phyloP scores from a whole-genome alignment of 192 early-diverging fungal species.

The Entrophospora sp. region DNA sequence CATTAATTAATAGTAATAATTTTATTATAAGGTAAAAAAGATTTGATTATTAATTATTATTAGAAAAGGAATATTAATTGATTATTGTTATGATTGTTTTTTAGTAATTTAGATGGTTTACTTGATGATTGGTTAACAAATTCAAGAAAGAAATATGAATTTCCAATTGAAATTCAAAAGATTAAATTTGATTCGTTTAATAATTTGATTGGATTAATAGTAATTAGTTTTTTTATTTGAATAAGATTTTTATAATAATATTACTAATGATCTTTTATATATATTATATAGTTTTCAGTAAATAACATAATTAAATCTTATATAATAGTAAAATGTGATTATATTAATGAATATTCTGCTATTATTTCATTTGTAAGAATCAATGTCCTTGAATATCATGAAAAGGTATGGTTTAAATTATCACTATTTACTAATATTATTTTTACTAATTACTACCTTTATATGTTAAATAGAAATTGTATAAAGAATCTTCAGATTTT shows the following conservation, averaged over 20 bases:
- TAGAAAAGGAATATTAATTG: too few species aligned
- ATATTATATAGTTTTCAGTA: not conserved
- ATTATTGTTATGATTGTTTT: too few species aligned
- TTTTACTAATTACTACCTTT: not conserved
- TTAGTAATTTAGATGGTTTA: not conserved
- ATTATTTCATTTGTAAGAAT: not conserved
- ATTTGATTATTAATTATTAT: not conserved
- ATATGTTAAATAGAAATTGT: not conserved
- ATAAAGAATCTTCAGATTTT: conserved; percentile 15
- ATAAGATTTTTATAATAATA: not conserved
- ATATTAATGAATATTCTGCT: not conserved
- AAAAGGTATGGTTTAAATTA: not conserved
- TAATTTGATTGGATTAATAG: not conserved
- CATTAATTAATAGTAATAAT: not conserved
- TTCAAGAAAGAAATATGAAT: not conserved
- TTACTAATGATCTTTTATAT: not conserved
- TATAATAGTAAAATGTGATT: not conserved
- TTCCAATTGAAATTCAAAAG: not conserved
- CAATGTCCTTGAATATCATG: not conserved
- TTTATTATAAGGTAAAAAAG: not conserved
- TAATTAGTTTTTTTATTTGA: not conserved
- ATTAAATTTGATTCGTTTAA: not conserved
- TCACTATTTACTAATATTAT: not conserved
- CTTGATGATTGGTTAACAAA: conserved; percentile 6
- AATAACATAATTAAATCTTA: not conserved